Evolutionary conservation across 1,284 basidiomycete species (phyloP), one percentile per base, ranked within the genome.

Genomic region (Leccinum subrobustum): DNA sequence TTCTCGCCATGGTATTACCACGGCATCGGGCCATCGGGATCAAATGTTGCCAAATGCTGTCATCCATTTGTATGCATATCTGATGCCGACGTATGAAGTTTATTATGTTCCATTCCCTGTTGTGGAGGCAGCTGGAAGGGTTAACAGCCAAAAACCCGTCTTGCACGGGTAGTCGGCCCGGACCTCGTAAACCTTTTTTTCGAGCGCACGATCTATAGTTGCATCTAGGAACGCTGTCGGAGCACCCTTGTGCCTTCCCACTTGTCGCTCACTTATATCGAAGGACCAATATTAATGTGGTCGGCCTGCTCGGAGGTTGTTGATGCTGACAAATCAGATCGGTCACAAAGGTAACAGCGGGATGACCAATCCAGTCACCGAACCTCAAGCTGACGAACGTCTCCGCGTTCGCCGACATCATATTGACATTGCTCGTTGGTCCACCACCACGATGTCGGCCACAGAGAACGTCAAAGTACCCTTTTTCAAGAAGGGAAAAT

Each of bases 401-500:
- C 31, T 31, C 31, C 31, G 31, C 31, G 31, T 11, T 31, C 31
- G 31, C 31, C 31, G 31, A 31, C 31, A 12, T 44, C 44, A 12
- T n/a, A 12, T 16, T 11, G 25, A 9, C 8, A 5, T 4, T 35
- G 6, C 7, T 27, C 7, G 50, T 27, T 52, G 25, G 50, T 51
- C 23, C 6, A 7, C 8, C 48, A 64, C 58, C 65, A 77, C 75
- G 68, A 79, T 83, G 71, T 73, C 77, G 12, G 77, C 81, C 29
- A 65, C 74, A 27, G 75, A 77, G 61, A 68, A 76, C 60, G 67
- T 82, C 7, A 83, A 80, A 53, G 87, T 94, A 0, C 89, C 93
- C 9, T 90, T 94, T 75, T 93, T 96, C 80, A 95, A 91, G 76
- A 95, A 93, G 76, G 87, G 88, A 42, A 90, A 88, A 67, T 80